Evolutionary conservation across 495 filamentous ascomycete species (phyloP), one percentile per base, ranked within the genome.

Genomic region (Filosporella fistucella): DNA sequence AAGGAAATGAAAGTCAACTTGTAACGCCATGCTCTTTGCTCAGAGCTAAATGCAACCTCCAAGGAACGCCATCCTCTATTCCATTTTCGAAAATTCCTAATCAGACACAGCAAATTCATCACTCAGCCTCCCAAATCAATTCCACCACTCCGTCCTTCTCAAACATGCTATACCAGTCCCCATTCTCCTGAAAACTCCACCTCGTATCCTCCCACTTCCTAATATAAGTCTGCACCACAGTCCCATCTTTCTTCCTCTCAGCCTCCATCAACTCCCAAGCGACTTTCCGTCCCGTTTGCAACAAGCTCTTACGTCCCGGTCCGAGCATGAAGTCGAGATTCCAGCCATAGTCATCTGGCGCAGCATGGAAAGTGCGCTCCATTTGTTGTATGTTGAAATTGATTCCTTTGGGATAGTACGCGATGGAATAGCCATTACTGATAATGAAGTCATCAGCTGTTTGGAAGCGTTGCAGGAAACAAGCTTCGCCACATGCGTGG

Each of bases 41-140:
- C n/a, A n/a, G n/a, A n/a, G n/a, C n/a, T n/a, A n/a, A n/a, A n/a
- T n/a, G n/a, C n/a, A n/a, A n/a, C n/a, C n/a, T n/a, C n/a, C n/a
- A n/a, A n/a, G n/a, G n/a, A n/a, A n/a, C n/a, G n/a, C n/a, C n/a
- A n/a, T n/a, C n/a, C n/a, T n/a, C n/a, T n/a, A n/a, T n/a, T n/a
- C n/a, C n/a, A n/a, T n/a, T n/a, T n/a, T n/a, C n/a, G n/a, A n/a
- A n/a, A n/a, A n/a, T n/a, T n/a, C n/a, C n/a, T n/a, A n/a, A n/a
- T n/a, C n/a, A n/a, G n/a, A n/a, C n/a, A n/a, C n/a, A n/a, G n/a
- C n/a, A n/a, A n/a, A n/a, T n/a, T n/a, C n/a, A n/a, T n/a, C n/a
- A n/a, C n/a, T n/a, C n/a, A n/a, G n/a, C n/a, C n/a, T n/a, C n/a
- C 73, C 73, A 77, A 26, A 77, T 66, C 49, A 77, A 56, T 56